Evolutionary conservation across 148 eudicot genomes (phyloP), one percentile per base, ranked within the genome.

Genomic region (Dianthus caryophyllus): DNA sequence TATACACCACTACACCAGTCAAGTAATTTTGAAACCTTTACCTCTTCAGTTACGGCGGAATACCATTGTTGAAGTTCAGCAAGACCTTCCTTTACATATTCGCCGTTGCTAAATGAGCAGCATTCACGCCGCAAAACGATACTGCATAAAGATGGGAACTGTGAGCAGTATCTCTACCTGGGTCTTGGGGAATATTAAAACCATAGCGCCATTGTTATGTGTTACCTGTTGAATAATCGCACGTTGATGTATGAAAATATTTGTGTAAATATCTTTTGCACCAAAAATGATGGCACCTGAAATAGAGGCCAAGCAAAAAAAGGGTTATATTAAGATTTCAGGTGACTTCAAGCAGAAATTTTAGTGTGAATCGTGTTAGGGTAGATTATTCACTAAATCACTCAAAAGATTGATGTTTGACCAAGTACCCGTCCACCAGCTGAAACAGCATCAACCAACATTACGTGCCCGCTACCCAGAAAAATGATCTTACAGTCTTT

Each of bases 171-270:
- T 14, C 4, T 43, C 21, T 60, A 66, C 39, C 18, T 24, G n/a
- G n/a, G n/a, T n/a, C n/a, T n/a, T n/a, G 24, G 44, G 39, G 44
- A 22, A 18, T 49, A 27, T 16, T 21, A 11, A 48, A 50, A 27
- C 26, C 47, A 36, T 30, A 47, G 3, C 41, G 26, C 22, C 44
- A 64, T 52, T 24, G 17, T 10, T 22, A 57, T 62, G 55, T 43
- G 59, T 24, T 68, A 95, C 99, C 99, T 95, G 87, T 95, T 95
- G 83, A 95, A 95, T 72, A 95, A 80, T 59, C 88, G 97, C 66
- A 95, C 99, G 71, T 95, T 95, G 83, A 90, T 90, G 82, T 88
- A 95, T 22, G 99, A 95, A 82, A 95, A 95, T 86, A 95, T 95
- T 71, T 95, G 99, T 33, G 88, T 88, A 78, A 88, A 95, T 70